Conservation (phyloP, 805 yeast species). For the Lipomyces mesembrius region DNA sequence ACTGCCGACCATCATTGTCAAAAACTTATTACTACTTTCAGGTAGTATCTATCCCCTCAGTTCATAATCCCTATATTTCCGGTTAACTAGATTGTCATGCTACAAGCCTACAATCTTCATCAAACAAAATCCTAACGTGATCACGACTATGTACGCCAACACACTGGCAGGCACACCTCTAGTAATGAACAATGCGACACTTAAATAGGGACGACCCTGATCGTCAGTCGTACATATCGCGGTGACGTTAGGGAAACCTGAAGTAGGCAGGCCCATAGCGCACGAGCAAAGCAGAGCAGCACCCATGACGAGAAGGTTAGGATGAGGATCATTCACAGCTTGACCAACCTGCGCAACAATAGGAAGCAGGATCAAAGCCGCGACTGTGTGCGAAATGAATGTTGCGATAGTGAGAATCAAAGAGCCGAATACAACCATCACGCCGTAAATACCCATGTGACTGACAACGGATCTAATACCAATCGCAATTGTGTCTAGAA, state of each 20-base stretch:
- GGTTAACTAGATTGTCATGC: not conserved
- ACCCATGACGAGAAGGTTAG: slow-evolving; percentile 73
- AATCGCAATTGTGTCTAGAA: slow-evolving; percentile 75
- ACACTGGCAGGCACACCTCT: slow-evolving; percentile 90
- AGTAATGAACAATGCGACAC: slow-evolving; percentile 82
- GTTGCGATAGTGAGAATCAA: slow-evolving; percentile 86
- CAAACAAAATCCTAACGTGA: slow-evolving; percentile 77
- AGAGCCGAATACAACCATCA: slow-evolving; percentile 78
- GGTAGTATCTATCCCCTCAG: not conserved
- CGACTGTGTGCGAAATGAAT: slow-evolving; percentile 95
- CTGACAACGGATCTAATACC: slow-evolving; percentile 68
- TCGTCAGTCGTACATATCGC: slow-evolving; percentile 95
- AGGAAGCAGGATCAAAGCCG: slow-evolving; percentile 91
- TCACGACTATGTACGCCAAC: slow-evolving; percentile 70
- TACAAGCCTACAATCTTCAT: slow-evolving; percentile 64
- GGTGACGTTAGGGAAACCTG: slow-evolving; percentile 97
- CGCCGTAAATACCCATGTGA: slow-evolving; percentile 70
- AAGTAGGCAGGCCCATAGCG: slow-evolving; percentile 97
- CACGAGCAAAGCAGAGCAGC: slow-evolving; percentile 77
- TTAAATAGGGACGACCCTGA: slow-evolving; percentile 85
- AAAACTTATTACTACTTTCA: not conserved
- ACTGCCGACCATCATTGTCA: not conserved
- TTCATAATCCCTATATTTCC: not conserved
- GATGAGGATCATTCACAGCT: slow-evolving; percentile 66
- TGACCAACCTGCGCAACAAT: slow-evolving; percentile 89